These are phyloP conservation scores for Tulasnella calospora DNA, from an alignment of 768 basidiomycete genomes.

Conservation along the genomic window DNA sequence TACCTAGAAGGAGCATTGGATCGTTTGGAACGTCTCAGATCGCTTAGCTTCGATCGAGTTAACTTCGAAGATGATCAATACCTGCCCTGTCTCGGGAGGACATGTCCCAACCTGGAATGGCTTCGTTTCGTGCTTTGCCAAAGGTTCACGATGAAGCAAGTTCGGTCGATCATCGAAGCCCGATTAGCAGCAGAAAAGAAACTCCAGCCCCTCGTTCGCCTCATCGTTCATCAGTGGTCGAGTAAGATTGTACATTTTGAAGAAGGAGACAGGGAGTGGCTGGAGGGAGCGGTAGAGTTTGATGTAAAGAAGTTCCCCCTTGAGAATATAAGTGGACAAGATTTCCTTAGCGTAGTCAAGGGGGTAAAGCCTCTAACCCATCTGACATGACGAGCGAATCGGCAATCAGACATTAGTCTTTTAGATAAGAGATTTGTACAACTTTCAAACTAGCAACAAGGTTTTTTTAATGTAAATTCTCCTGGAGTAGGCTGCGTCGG, in stretches of 20 bases:
- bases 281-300: not conserved
- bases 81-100: not conserved
- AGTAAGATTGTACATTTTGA: not conserved
- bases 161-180: not conserved
- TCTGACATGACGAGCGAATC: not conserved
- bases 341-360: not conserved
- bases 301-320: not conserved
- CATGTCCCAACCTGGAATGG: not conserved
- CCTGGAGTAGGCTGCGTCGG: no score
- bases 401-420: not conserved
- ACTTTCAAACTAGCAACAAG: no score
- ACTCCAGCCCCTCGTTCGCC: not conserved
- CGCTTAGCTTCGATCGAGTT: not conserved
- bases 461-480: no score
- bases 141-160: not conserved
- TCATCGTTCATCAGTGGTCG: not conserved
- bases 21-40: not conserved
- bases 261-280: not conserved
- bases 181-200: not conserved
- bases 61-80: not conserved
- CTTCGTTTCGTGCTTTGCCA: not conserved
- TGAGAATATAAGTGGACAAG: not conserved
- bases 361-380: not conserved
- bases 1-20: not conserved
- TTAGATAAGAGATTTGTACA: no score